phyloP scores from a whole-genome alignment of 2,329 filamentous ascomycete species.

The Xylariaceae sp. region DNA sequence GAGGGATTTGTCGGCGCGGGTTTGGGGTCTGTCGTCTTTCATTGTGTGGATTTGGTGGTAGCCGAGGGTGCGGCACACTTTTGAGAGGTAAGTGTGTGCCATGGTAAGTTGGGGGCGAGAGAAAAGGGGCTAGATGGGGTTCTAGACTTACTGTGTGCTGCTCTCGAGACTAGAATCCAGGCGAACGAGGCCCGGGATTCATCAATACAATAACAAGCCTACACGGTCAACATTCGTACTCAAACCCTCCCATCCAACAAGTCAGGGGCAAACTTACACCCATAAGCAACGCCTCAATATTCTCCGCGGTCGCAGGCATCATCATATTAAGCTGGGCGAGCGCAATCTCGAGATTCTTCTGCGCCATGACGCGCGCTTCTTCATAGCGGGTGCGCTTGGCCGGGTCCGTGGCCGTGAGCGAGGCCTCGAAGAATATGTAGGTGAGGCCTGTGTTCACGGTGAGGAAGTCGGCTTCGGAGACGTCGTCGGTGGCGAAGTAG shows the following conservation, averaged over 20 bases:
- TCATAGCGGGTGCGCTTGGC: slow-evolving; percentile 27
- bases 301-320: slow-evolving; percentile 43
- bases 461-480: slow-evolving; percentile 46
- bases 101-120: background rate
- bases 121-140: no score
- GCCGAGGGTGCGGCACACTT: slow-evolving; percentile 31
- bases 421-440: slow-evolving; percentile 33
- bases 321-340: slow-evolving; percentile 39
- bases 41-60: slow-evolving; percentile 31
- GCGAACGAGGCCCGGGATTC: slow-evolving; percentile 30
- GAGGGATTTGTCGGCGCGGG: slow-evolving; percentile 32
- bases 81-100: background rate
- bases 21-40: slow-evolving; percentile 25
- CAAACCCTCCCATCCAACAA: no score
- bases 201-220: slow-evolving; percentile 29
- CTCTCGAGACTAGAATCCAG: slow-evolving; percentile 30
- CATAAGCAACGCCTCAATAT: slow-evolving; percentile 44
- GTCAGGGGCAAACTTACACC: slow-evolving; percentile 33
- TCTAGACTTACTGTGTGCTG: slow-evolving; percentile 27
- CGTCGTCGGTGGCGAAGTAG: slow-evolving; percentile 49
- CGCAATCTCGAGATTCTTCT: slow-evolving; percentile 31
- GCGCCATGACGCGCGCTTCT: slow-evolving; percentile 28
- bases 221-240: background rate
- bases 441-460: slow-evolving; percentile 31
- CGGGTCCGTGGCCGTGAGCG: slow-evolving; percentile 20